Base-by-base conservation (phyloP, 169 alveolate genomes). In the Eimeria falciformis region DNA sequence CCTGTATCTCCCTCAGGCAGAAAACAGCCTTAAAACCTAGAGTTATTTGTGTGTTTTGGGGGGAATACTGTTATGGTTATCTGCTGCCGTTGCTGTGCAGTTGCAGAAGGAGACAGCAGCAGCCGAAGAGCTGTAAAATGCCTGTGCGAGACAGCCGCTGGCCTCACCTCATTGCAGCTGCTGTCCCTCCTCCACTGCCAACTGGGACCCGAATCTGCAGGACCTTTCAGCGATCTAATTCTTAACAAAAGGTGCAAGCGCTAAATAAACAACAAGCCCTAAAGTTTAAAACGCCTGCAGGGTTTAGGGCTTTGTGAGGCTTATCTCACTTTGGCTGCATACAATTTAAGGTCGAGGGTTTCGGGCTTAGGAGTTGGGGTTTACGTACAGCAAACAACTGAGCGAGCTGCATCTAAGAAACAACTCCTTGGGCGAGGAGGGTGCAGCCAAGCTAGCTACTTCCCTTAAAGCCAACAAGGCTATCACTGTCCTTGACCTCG, bases 371-470 rank as follows among this genome's bases (percentile, higher is more conserved):
- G n/a, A n/a, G n/a, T 43, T 29, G 83, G 1, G 86, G 65, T 46
- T 65, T 77, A 1, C 45, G 69, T 46, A 27, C 86, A 77, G 86
- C 45, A 43, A 17, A 23, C 33, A 37, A 25, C 69, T 77, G 11
- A 27, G 46, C 21, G 25, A 77, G 40, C 12, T 77, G n/a, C 65
- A 77, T 45, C 45, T 77, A 18, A 43, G 86, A 14, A 77, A 77
- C 86, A 77, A 77, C 86, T 40, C 68, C 23, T 27, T 77, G 25
- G 69, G 86, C 43, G 86, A 77, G 29, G 86, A 77, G 23, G 65
- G 86, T 5, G n/a, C 47, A 23, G 86, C 86, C 6, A 65, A 47
- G 55, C 86, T 77, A 6, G 45, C 86, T 5, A 56, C 68, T 6
- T 43, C 86, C 5, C 68, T 77, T 3, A 77, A 46, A 25, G 27